phyloP scores from a whole-genome alignment of 768 basidiomycete species.

The Boletus speciosus region DNA sequence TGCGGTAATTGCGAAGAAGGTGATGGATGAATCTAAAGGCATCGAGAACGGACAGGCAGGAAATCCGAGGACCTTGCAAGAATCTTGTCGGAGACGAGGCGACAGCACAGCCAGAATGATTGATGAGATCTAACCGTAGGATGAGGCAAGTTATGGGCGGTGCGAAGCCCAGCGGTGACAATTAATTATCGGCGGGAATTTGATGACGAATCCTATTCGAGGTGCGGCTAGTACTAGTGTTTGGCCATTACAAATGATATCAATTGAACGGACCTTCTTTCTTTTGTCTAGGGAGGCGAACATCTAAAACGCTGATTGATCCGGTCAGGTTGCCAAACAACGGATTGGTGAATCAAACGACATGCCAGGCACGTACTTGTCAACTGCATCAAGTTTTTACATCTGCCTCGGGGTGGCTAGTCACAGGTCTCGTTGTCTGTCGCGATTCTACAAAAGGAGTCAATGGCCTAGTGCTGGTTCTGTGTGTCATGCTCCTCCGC shows the following conservation, averaged over 20 bases:
- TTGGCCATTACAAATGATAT: neutral
- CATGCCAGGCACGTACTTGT: neutral
- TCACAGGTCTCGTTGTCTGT: neutral
- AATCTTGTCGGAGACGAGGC: constrained; percentile 51
- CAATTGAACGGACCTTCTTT: neutral
- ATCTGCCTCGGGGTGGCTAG: neutral
- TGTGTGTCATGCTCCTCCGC: constrained; percentile 9
- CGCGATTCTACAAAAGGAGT: constrained; percentile 1
- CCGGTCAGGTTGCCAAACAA: neutral
- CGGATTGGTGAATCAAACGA: neutral
- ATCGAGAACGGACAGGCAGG: constrained; percentile 46
- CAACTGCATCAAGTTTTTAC: neutral
- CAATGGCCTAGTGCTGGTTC: constrained; percentile 13
- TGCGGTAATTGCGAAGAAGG: constrained; percentile 50
- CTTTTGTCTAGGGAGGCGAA: neutral
- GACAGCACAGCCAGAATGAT: constrained; percentile 42
- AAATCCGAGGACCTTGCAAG: constrained; percentile 49
- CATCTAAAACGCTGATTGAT: neutral
- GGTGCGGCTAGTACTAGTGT: neutral
- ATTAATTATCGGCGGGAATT: constrained; percentile 1
- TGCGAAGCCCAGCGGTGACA: constrained; percentile 4
- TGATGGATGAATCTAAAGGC: constrained; percentile 55
- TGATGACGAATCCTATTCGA: neutral
- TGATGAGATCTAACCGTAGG: neutral
- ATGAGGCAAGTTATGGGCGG: neutral